Evolutionary conservation across 31 red algal genomes (phyloP).

Genomic region (Odonthalia washingtoniensis): DNA sequence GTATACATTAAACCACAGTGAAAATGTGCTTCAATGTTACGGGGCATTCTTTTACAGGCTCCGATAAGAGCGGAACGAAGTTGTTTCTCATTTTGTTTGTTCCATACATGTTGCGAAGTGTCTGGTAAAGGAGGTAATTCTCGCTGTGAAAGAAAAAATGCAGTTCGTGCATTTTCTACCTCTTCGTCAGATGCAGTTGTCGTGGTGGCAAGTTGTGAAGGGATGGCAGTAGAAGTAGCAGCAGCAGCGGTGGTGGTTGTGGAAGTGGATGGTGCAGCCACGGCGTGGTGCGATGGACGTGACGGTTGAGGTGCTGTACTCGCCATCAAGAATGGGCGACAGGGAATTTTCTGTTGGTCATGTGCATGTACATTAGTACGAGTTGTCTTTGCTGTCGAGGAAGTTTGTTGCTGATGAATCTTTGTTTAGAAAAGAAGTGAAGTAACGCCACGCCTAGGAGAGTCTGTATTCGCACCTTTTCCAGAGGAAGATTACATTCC

Average conservation of each 20-base stretch:
- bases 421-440: too few relatives aligned
- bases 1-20: conserved; percentile 84
- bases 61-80: conserved; percentile 80
- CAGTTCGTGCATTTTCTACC: background rate
- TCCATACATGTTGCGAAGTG: conserved; percentile 64
- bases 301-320: background rate
- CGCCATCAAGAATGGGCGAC: background rate
- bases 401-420: too few relatives aligned
- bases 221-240: conserved; percentile 23
- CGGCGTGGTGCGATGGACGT: background rate
- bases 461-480: too few relatives aligned
- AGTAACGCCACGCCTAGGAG: too few relatives aligned
- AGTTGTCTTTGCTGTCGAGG: too few relatives aligned
- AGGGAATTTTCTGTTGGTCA: background rate
- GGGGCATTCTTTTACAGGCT: conserved; percentile 81
- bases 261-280: background rate
- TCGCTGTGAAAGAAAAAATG: conserved; percentile 40
- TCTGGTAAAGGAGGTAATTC: conserved; percentile 67
- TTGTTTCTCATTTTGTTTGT: conserved; percentile 78
- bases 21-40: conserved; percentile 81
- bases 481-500: too few relatives aligned
- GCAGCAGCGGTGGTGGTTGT: background rate
- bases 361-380: too few relatives aligned
- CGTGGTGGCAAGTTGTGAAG: background rate
- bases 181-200: conserved; percentile 37